A percentile compares a stretch with the other conserved stretches of the same genome.
Evolutionary conservation across 139 green algal genomes (phyloP).

Genomic region (Chlamydomonas urium): DNA sequence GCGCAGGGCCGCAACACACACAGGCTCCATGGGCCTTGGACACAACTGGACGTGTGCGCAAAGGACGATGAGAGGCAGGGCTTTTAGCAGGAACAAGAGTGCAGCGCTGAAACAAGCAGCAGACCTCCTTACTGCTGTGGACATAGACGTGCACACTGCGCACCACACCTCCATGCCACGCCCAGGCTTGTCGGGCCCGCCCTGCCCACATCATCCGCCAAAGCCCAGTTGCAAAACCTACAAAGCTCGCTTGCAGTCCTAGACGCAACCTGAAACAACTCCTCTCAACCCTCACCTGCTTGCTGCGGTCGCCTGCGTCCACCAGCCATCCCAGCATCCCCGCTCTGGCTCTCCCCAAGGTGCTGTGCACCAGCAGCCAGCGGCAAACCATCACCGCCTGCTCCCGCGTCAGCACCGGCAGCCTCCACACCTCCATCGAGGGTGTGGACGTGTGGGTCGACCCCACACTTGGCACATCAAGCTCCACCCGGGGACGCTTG

Average conservation of each 20-base stretch:
- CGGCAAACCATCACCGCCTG: constrained; percentile 11
- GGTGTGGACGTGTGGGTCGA: no score
- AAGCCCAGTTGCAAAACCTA: not conserved
- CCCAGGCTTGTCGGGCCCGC: no score
- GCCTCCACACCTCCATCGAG: no score
- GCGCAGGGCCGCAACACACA: not conserved
- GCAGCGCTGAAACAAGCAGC: no score
- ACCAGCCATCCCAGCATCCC: constrained; percentile 38
- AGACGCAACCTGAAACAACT: not conserved
- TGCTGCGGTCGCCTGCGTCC: constrained; percentile 26
- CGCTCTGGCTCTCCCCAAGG: constrained; percentile 7
- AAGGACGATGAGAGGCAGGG: no score
- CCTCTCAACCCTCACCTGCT: not conserved
- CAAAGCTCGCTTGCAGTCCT: not conserved
- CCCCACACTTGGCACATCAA: no score
- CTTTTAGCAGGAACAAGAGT: no score
- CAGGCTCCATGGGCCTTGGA: not conserved
- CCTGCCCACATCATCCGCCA: not conserved
- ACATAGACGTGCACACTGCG: no score
- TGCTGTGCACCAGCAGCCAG: constrained; percentile 28
- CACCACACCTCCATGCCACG: no score
- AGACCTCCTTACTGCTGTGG: no score
- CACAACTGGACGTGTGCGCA: no score
- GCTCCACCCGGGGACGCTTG: no score
- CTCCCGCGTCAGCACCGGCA: not conserved